Base-by-base conservation (phyloP, 352 stramenopile genomes). In the Globisporangium canariense region DNA sequence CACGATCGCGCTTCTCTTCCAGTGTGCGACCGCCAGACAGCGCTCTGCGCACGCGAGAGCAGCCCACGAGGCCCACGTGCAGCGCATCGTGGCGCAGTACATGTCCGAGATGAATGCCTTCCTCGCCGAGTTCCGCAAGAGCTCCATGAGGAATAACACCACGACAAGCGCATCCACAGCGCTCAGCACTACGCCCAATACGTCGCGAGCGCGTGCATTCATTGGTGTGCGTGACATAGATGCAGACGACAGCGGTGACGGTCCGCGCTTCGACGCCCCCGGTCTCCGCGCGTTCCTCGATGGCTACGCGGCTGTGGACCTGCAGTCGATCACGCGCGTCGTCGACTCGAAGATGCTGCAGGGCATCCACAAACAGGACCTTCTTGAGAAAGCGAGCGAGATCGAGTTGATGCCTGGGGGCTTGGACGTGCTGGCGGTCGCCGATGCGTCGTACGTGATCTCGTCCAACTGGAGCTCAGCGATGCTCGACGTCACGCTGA, bases 391-490 rank as follows among this genome's bases (percentile, higher is more conserved):
- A 0, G 64, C 43, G 1, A 30, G 59, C 4, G 7, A 53, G 2
- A 69, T 82, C 28, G 64, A 65, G 6, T n/a, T 90, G 14, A 69
- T 71, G 53, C 61, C 73, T 2, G 62, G 62, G 38, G 79, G 70
- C 13, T 28, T 68, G 7, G 66, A 84, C 2, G 74, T 71, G 9
- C 53, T 91, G 8, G 41, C 16, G 10, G 45, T 54, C 34, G 64
- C 55, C 1, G 50, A 64, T 6, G 57, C 69, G 0, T 76, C 73
- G 58, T 76, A 61, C n/a, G 69, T 90, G 4, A 62, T 91, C 30
- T 89, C 80, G 16, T 76, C 75, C 1, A 93, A 91, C 68, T 93
- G 84, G 84, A 90, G 79, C 45, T 28, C 62, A 7, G 38, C 62
- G 6, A 72, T 93, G 59, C 69, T 93, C 30, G n/a, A 53, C 3